Base-by-base conservation (phyloP, 495 filamentous ascomycete species). In the Penicillium antarcticum region DNA sequence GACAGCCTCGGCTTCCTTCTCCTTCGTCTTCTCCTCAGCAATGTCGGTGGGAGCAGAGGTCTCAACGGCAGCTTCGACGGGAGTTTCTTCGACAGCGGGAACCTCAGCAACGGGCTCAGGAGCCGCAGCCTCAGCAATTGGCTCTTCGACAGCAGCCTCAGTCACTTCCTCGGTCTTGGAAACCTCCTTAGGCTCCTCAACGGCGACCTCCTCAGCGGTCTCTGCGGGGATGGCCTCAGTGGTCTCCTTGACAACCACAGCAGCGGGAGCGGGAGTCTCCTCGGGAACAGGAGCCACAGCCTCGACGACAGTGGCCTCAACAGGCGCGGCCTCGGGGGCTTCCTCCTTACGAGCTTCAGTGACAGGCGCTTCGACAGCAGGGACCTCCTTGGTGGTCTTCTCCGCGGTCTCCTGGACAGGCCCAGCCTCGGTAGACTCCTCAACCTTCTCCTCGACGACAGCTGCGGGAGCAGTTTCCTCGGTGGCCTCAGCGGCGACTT, bases 341-440 rank as follows among this genome's bases (percentile, higher is more conserved):
- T 21, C 12, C 13, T 55, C 55, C 16, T 54, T 26, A 14, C 45
- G 32, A 37, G 39, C 10, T 29, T 62, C 56, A 18, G 38, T 34
- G 14, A 47, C 44, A 24, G 45, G 41, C 32, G 56, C 56, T 39
- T 55, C 56, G 14, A 43, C 44, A 37, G 42, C 29, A n/a, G 53
- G 31, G 24, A 51, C 51, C 31, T 55, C 45, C 10, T 32, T 34
- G 19, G 42, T 32, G 5, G 26, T 23, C 40, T 63, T 48, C 37
- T 50, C 46, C 37, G 44, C 11, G 11, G 39, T 18, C 44, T 47
- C 45, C 9, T 48, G 16, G 14, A 32, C 45, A 19, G 45, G 26
- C 36, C 40, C 35, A 10, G 6, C 36, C 13, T 35, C 32, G 26
- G 13, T 9, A 11, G 33, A 1, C 31, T 37, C 33, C 19, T 24